Base-by-base conservation (phyloP, 1,139 yeast species). In the Blastobotrys elegans region DNA sequence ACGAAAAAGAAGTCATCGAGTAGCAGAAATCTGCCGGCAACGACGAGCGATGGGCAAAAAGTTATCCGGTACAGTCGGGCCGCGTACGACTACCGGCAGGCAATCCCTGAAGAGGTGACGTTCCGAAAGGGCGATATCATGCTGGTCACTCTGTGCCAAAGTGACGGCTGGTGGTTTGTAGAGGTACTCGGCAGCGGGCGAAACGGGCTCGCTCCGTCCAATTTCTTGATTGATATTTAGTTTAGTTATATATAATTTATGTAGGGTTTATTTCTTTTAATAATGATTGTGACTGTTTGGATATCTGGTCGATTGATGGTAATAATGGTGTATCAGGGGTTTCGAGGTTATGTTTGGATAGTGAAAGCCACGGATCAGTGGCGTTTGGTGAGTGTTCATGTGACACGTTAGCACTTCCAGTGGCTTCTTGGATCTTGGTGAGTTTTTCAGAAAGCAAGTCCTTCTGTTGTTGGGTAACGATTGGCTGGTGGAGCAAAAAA, bases 101-200 rank as follows among this genome's bases (percentile, higher is more conserved):
- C 80, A 21, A 82, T 84, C 44, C 83, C 82, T n/a, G 92, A 86
- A 43, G 96, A 88, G 58, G 74, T 87, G 10, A 69, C 74, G 16
- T 87, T 88, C 72, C 74, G 76, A 49, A 84, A 85, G 61, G 84
- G 84, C 48, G 94, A 89, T 72, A 64, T 79, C n/a, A 69, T 88
- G 64, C 74, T 80, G 52, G 78, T 88, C 13, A 66, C 85, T 22
- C 80, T 79, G 56, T 82, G 76, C 71, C 95, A 87, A 63, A 90
- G 84, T 47, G 96, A 88, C 60, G 88, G 89, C 31, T 88, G 96
- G 96, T 88, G 84, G 82, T 82, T 83, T 56, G 84, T 87, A 53
- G 95, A 88, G 62, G 78, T 84, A 45, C 72, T 77, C 7, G 77
- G 76, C 10, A 56, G 57, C 26, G 50, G 50, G 18, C 74, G 74